Conservation (phyloP, 352 stramenopile genomes). For the Phytophthora rubi region DNA sequence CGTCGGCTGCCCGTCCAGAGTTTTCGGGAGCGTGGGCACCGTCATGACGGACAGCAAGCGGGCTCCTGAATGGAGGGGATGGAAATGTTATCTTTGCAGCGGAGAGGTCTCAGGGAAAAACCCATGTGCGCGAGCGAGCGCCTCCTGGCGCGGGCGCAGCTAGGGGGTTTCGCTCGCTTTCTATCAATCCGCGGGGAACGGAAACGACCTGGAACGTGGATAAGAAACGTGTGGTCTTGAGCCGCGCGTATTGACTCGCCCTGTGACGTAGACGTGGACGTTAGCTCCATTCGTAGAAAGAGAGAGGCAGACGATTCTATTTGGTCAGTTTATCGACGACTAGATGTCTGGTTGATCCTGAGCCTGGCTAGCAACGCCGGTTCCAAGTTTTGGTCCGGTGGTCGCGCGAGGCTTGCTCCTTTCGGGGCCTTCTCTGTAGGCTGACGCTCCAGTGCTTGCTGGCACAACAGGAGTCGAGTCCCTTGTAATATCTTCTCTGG, state of each 20-base stretch:
- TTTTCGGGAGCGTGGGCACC: constrained; percentile 24
- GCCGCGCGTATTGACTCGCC: not conserved
- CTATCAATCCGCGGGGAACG: constrained; percentile 16
- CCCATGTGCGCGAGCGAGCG: constrained; percentile 17
- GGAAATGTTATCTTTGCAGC: constrained; percentile 10
- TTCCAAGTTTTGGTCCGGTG: too few species aligned
- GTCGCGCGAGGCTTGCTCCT: too few species aligned
- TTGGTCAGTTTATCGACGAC: too few species aligned
- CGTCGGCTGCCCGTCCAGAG: constrained; percentile 19
- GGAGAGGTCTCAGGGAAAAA: constrained; percentile 10
- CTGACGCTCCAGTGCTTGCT: too few species aligned
- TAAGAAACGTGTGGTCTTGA: constrained; percentile 21
- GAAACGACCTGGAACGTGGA: constrained; percentile 14
- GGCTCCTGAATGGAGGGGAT: not conserved
- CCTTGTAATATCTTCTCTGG: too few species aligned
- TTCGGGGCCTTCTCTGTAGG: too few species aligned
- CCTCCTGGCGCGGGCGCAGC: not conserved
- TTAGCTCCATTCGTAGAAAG: constrained; percentile 11
- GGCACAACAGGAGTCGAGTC: too few species aligned
- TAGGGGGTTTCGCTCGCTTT: constrained; percentile 25
- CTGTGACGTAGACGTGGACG: constrained; percentile 19
- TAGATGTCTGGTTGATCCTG: too few species aligned
- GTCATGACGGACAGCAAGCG: constrained; percentile 17
- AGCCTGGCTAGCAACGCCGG: too few species aligned
- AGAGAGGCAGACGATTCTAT: too few species aligned